These are phyloP conservation scores for Eutrema japonicum DNA, from an alignment of 345 rosid genomes.

Conservation along the genomic window DNA sequence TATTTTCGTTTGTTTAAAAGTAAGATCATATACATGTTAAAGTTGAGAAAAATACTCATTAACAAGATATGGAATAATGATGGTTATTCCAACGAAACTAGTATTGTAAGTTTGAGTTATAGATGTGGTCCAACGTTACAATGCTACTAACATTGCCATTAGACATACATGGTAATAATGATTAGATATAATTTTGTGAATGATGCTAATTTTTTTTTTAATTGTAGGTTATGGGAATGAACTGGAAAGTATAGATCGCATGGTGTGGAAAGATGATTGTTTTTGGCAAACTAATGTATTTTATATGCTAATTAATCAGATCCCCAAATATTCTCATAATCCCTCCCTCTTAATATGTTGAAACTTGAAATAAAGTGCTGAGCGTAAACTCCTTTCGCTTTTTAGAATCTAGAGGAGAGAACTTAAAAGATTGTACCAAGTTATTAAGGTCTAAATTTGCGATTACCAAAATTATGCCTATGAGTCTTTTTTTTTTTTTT, in stretches of 20 bases:
- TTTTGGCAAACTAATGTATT: conserved; percentile 31
- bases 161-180: background rate
- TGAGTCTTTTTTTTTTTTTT: background rate
- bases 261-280: conserved; percentile 42
- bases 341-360: conserved; percentile 31
- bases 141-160: conserved; percentile 1
- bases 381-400: conserved; percentile 35
- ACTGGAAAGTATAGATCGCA: conserved; percentile 46
- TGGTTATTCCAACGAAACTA: background rate
- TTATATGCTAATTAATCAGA: conserved; percentile 37
- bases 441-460: background rate
- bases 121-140: conserved; percentile 34
- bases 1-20: background rate
- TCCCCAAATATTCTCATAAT: conserved; percentile 46
- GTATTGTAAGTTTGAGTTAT: conserved; percentile 24
- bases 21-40: background rate
- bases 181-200: conserved; percentile 16
- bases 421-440: background rate
- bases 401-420: conserved; percentile 38
- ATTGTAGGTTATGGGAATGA: conserved; percentile 34
- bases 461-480: conserved; percentile 1
- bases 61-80: conserved; percentile 23
- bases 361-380: conserved; percentile 40
- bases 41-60: background rate
- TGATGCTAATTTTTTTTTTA: conserved; percentile 1